Evolutionary conservation across 352 stramenopile genomes (phyloP), one percentile per base, ranked within the genome.

Genomic region (Pythium chondricola): DNA sequence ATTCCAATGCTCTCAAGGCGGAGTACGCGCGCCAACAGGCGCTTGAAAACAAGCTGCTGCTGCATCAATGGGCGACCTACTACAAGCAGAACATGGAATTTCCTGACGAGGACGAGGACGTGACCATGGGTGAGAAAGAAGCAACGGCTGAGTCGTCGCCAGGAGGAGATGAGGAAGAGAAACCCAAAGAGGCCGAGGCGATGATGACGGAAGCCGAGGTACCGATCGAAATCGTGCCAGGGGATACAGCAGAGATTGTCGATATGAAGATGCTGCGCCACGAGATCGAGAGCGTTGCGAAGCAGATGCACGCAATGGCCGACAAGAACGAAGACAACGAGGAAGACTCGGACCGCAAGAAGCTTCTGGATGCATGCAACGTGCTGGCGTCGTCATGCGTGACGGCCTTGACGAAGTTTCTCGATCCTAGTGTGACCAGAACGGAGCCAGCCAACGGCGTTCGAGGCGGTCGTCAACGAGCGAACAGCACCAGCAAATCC

Each of bases 221-320:
- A 8, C 32, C 31, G 18, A 47, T 52, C 18, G 50, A 59, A 4
- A 30, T 65, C 26, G 65, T 80, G 39, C 63, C 54, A 1, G 67
- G 56, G 4, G 73, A 87, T n/a, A 45, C 71, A 2, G 58, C 69
- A 1, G 68, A 86, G 17, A 51, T 86, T 6, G 56, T 76, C 13
- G 69, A 83, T 40, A 85, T 90, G 69, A 90, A 90, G 48, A 82
- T 77, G 41, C 67, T 90, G 29, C 67, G 73, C 2, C 61, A 85
- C 47, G 73, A 87, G 45, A 83, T 90, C 13, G 67, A 70, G 10
- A 30, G 66, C 24, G 67, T 73, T 20, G 73, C 74, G 20, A 71
- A 74, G 17, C 58, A 78, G 22, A 36, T 76, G 46, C 38, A 60
- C 13, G 55, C 65, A 10, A 71, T 77, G 24, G 49, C 20, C 13